Evolutionary conservation across 2,329 filamentous ascomycete species (phyloP).

Genomic region (Macrophomina pseudophaseolina): DNA sequence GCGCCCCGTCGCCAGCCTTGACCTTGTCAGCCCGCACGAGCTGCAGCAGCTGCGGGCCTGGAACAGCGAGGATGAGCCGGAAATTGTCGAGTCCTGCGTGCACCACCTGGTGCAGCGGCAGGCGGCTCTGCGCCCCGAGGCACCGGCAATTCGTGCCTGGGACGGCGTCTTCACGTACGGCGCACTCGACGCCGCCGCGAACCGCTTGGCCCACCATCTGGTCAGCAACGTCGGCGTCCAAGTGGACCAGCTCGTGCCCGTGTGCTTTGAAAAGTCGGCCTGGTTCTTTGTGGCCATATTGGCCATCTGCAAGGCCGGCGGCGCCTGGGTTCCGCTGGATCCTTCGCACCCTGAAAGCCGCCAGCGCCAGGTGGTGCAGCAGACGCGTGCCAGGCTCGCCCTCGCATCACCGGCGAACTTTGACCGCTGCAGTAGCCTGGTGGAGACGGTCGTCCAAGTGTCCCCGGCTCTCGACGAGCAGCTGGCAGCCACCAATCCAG

Average conservation of each 20-base stretch:
- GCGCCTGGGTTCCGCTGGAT: conserved; percentile 37
- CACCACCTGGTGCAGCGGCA: conserved; percentile 38
- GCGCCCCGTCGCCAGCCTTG: neutral
- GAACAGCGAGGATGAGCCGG: neutral
- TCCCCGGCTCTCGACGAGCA: neutral
- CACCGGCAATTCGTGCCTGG: neutral
- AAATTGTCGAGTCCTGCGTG: conserved; percentile 51
- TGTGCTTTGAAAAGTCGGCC: neutral
- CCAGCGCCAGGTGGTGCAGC: neutral
- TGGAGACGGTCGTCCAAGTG: neutral
- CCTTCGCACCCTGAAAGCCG: conserved; percentile 21
- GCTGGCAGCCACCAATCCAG: neutral
- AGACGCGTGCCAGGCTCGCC: neutral
- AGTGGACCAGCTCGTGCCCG: neutral
- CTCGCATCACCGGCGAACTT: neutral
- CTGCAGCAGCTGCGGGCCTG: neutral
- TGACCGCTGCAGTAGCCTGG: neutral
- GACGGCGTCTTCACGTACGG: neutral
- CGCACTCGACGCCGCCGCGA: neutral
- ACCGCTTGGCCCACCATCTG: neutral
- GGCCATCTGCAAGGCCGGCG: conserved; percentile 44
- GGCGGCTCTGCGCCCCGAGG: neutral
- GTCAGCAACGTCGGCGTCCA: neutral
- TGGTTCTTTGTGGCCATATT: conserved; percentile 45
- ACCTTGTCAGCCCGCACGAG: neutral